Base-by-base conservation (phyloP, 805 yeast species). In the Cyberlindnera mycetangii region DNA sequence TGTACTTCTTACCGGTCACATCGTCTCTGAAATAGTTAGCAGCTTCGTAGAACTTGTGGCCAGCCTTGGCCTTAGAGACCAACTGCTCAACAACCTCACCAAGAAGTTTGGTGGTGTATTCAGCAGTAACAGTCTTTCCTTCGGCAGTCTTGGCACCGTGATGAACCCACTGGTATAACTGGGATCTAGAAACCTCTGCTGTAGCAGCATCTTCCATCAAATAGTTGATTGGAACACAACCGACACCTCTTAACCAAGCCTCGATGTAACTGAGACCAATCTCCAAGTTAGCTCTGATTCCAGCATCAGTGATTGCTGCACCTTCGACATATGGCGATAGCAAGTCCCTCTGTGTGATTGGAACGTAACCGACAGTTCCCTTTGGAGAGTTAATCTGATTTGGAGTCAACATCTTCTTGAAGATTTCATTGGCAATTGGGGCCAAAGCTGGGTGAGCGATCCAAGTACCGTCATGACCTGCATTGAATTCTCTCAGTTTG, bases 201-300 rank as follows among this genome's bases (percentile, higher is more conserved):
- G 93, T 85, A 27, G 93, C 93, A 15, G 95, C 95, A 66, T 85
- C 95, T 67, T 85, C 95, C 95, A 85, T 85, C 66, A 85, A 71
- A 64, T 81, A 78, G 72, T 85, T 85, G 64, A 85, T 85, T 52
- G 95, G 92, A 49, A 84, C 90, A 73, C 93, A 85, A 14, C 95
- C 95, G 30, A 81, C 69, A 45, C 89, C 89, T 65, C 89, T 76
- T 55, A 85, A 75, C 95, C 95, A 85, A 20, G 90, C 87, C 68
- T 85, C 95, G 76, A 85, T 85, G 65, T 85, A 85, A 51, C 81
- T 77, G 55, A 85, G 71, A 32, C 93, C 93, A 64, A 85, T 85
- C 63, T 78, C 78, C 52, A 85, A 70, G 65, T 85, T 85, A 42
- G 82, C 75, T 58, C 80, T 70, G 55, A 85, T 82, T 62, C 93